phyloP scores from a whole-genome alignment of 1,284 basidiomycete genomes.

The Tetrapyrgos nigripes region DNA sequence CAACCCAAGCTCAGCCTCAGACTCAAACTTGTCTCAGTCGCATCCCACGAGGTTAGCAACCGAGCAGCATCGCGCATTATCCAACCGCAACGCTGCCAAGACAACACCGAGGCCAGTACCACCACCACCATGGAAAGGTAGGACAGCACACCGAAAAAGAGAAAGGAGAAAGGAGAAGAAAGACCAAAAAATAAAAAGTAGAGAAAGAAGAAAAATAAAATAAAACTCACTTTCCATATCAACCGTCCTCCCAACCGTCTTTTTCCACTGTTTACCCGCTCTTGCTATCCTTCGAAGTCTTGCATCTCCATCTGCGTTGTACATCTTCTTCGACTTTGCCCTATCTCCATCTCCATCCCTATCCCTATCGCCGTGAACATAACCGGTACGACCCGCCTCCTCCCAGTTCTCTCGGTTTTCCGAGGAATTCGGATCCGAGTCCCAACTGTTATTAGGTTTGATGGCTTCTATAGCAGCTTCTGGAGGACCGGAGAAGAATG shows the following conservation, averaged over 20 bases:
- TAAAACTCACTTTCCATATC: conserved; percentile 88
- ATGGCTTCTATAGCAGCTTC: conserved; percentile 60
- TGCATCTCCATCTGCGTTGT: conserved; percentile 67
- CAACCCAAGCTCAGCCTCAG: no score
- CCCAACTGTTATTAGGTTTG: conserved; percentile 48
- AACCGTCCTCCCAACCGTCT: conserved; percentile 76
- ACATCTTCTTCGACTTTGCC: conserved; percentile 29
- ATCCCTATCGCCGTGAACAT: conserved; percentile 8
- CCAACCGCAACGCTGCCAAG: no score
- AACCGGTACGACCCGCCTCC: not conserved
- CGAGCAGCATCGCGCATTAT: no score
- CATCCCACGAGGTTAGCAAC: no score
- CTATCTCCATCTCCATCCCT: conserved; percentile 26
- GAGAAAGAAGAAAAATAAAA: conserved; percentile 5
- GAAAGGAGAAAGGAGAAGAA: not conserved
- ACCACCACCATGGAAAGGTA: no score
- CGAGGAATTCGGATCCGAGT: conserved; percentile 6
- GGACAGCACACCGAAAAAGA: not conserved
- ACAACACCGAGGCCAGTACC: no score
- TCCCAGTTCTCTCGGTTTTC: no score
- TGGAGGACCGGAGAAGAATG: conserved; percentile 88
- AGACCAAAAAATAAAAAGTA: not conserved
- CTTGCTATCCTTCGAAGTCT: conserved; percentile 82
- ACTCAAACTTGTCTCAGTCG: no score
- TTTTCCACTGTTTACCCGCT: conserved; percentile 91